Conservation (phyloP, 768 basidiomycete species). For the Podaxis sp. region DNA sequence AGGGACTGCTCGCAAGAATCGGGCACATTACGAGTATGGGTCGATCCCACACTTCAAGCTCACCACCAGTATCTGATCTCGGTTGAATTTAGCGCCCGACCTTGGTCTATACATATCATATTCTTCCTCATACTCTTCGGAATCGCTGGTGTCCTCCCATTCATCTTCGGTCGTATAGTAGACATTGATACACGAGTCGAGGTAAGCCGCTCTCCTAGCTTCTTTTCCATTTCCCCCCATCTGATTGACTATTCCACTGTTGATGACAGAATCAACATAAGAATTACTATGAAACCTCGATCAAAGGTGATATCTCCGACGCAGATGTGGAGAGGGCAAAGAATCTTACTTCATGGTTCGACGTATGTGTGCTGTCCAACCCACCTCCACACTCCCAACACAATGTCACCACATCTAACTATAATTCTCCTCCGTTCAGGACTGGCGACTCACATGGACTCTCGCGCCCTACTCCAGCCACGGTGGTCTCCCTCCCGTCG, state of each 20-base stretch:
- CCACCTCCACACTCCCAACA: background rate
- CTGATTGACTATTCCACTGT: background rate
- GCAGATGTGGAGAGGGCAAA: slow-evolving; percentile 28
- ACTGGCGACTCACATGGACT: slow-evolving; percentile 33
- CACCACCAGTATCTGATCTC: background rate
- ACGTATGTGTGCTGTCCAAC: background rate
- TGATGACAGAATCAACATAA: slow-evolving; percentile 26
- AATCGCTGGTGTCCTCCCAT: slow-evolving; percentile 25
- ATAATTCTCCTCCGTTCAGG: slow-evolving; percentile 16
- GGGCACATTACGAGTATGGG: slow-evolving; percentile 34
- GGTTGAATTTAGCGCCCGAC: slow-evolving; percentile 24
- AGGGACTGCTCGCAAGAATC: slow-evolving; percentile 26
- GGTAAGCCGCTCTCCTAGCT: slow-evolving; percentile 18
- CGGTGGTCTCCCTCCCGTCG: slow-evolving; percentile 27
- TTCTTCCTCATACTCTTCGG: slow-evolving; percentile 30
- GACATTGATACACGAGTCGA: slow-evolving; percentile 25
- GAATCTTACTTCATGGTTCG: slow-evolving; percentile 21
- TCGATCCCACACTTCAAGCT: background rate
- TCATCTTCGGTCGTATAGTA: slow-evolving; percentile 33
- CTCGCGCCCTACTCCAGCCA: slow-evolving; percentile 31
- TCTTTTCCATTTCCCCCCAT: too few species aligned
- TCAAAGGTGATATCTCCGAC: slow-evolving; percentile 29
- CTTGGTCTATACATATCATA: slow-evolving; percentile 32
- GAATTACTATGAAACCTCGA: slow-evolving; percentile 29
- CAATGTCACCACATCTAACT: background rate